A percentile compares a stretch with the other conserved stretches of the same genome.
These are phyloP conservation scores for Polyrhizophydium stewartii DNA, from an alignment of 371 early-diverging fungal genomes.

Conservation along the genomic window DNA sequence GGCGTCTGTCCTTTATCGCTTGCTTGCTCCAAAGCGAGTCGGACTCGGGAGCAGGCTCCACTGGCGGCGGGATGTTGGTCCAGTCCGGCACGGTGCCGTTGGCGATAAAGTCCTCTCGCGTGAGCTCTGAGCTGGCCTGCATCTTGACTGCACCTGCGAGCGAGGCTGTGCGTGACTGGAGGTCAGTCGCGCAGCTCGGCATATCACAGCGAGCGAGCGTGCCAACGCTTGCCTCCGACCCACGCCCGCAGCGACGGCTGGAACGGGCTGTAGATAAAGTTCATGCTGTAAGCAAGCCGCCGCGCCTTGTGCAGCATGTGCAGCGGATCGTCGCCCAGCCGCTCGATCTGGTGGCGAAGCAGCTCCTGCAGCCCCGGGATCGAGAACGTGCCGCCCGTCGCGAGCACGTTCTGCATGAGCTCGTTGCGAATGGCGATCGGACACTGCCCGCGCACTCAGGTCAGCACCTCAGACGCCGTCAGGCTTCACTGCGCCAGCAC, in stretches of 20 bases:
- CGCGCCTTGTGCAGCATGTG: no score
- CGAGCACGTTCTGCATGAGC: constrained; percentile 1
- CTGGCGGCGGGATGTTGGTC: neutral
- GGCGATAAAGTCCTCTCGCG: neutral
- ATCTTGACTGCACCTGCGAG: neutral
- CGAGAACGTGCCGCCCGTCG: neutral
- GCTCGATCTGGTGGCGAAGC: neutral
- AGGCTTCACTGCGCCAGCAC: neutral
- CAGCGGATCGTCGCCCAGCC: neutral
- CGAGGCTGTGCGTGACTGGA: neutral
- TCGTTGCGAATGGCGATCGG: neutral
- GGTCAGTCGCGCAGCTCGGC: no score
- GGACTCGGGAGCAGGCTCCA: neutral
- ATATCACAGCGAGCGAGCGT: no score
- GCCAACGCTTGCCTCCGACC: constrained; percentile 1
- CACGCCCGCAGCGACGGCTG: neutral
- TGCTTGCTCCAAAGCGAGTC: no score
- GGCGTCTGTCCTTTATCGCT: no score
- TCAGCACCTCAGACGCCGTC: no score
- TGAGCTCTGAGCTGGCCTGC: neutral
- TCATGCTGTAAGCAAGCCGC: neutral
- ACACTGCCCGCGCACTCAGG: no score
- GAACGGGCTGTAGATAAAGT: constrained; percentile 2
- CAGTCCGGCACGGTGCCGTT: neutral
- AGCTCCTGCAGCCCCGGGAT: neutral